A percentile compares a stretch with the other conserved stretches of the same genome.
Conservation (phyloP, 129 eudicot genomes). For the sunflower (Helianthus annuus) region HanXRQr2.0-SUNRISE NC_035441.2:167586727-167587226, state of each 20-base stretch:
- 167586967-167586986: background rate
- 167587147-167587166: slow-evolving; percentile 49
- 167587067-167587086: too few species aligned
- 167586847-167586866: slow-evolving; percentile 15
- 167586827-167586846: background rate
- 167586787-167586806: background rate
- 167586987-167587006: slow-evolving; percentile 1
- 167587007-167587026: too few species aligned
- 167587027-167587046: too few species aligned
- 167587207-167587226: slow-evolving; percentile 72
- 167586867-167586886: background rate
- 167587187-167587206: slow-evolving; percentile 81
- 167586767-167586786: background rate
- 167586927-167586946: slow-evolving; percentile 42
- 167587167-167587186: slow-evolving; percentile 21
- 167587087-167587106: slow-evolving; percentile 49
- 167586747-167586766: background rate
- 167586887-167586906: slow-evolving; percentile 24
- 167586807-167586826: background rate
- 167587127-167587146: slow-evolving; percentile 36
- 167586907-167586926: slow-evolving; percentile 29
- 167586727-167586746: background rate
- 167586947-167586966: slow-evolving; percentile 14
- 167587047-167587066: too few species aligned
- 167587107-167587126: slow-evolving; percentile 41